Evolutionary conservation across 495 filamentous ascomycete species (phyloP).

Genomic region (Pseudomonodictys pantanalensis): DNA sequence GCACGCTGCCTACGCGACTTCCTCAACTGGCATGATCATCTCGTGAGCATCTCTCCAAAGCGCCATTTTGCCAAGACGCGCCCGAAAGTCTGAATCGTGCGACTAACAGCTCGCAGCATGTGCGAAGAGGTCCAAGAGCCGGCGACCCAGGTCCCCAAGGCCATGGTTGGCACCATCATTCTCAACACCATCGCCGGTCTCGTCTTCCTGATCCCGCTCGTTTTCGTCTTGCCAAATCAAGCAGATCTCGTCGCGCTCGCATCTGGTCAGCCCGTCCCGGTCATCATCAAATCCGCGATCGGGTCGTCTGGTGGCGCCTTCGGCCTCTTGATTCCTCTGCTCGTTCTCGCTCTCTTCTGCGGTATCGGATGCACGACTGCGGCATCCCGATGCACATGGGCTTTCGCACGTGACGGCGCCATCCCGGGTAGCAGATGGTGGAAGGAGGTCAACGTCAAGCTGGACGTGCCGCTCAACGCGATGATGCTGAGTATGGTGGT

Average conservation of each 20-base stretch:
- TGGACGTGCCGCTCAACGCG: constrained; percentile 58
- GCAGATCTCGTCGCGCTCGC: constrained; percentile 47
- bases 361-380: constrained; percentile 58
- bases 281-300: constrained; percentile 55
- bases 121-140: constrained; percentile 53
- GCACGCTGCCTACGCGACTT: constrained; percentile 57
- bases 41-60: constrained; percentile 30
- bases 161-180: constrained; percentile 58
- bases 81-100: too few relatives aligned
- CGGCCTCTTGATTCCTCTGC: constrained; percentile 66
- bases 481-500: constrained; percentile 55
- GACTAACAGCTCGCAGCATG: constrained; percentile 32
- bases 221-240: constrained; percentile 59
- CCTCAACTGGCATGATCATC: constrained; percentile 60
- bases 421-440: constrained; percentile 66
- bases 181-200: constrained; percentile 57
- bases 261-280: constrained; percentile 56
- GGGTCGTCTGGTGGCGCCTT: constrained; percentile 62
- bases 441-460: constrained; percentile 52
- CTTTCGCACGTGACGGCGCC: constrained; percentile 63
- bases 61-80: constrained; percentile 16
- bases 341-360: constrained; percentile 64
- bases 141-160: constrained; percentile 56
- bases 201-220: constrained; percentile 60
- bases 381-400: constrained; percentile 58